Evolutionary conservation across 2,329 filamentous ascomycete species (phyloP).

Genomic region (Claviceps digitariae): DNA sequence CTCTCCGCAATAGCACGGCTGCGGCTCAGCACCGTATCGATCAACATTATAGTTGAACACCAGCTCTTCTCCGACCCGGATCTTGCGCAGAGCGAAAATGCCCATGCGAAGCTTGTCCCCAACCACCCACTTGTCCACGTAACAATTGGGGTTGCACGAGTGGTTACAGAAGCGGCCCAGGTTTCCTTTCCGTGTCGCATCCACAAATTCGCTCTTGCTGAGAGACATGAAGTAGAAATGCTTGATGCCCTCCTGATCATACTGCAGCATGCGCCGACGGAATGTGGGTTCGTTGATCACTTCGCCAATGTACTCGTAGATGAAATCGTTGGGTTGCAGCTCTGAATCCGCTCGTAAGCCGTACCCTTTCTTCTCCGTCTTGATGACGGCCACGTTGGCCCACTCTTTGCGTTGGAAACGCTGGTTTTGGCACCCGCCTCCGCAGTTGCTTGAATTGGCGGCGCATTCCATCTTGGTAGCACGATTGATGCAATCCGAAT

Average conservation of each 20-base stretch:
- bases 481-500: slow-evolving; percentile 97
- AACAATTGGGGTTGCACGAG: slow-evolving; percentile 97
- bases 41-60: slow-evolving; percentile 99
- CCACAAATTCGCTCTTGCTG: slow-evolving; percentile 90
- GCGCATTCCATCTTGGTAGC: slow-evolving; percentile 95
- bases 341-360: slow-evolving; percentile 72
- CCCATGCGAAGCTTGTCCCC: slow-evolving; percentile 97
- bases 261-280: slow-evolving; percentile 78
- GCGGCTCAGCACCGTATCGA: slow-evolving; percentile 89
- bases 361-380: slow-evolving; percentile 95
- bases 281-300: slow-evolving; percentile 91
- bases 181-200: slow-evolving; percentile 93
- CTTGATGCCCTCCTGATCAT: slow-evolving; percentile 92
- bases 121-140: slow-evolving; percentile 99
- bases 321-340: slow-evolving; percentile 74
- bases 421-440: slow-evolving; percentile 79
- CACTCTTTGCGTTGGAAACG: slow-evolving; percentile 86
- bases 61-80: slow-evolving; percentile 82
- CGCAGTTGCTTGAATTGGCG: slow-evolving; percentile 69
- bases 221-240: slow-evolving; percentile 99
- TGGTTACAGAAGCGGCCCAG: slow-evolving; percentile 97
- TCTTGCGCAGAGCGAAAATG: slow-evolving; percentile 79
- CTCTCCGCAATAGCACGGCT: slow-evolving; percentile 93
- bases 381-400: slow-evolving; percentile 85
- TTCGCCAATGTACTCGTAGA: slow-evolving; percentile 97